These are phyloP conservation scores for Verticillium albo-atrum DNA, from an alignment of 2,329 filamentous ascomycete species.

Conservation along the genomic window DNA sequence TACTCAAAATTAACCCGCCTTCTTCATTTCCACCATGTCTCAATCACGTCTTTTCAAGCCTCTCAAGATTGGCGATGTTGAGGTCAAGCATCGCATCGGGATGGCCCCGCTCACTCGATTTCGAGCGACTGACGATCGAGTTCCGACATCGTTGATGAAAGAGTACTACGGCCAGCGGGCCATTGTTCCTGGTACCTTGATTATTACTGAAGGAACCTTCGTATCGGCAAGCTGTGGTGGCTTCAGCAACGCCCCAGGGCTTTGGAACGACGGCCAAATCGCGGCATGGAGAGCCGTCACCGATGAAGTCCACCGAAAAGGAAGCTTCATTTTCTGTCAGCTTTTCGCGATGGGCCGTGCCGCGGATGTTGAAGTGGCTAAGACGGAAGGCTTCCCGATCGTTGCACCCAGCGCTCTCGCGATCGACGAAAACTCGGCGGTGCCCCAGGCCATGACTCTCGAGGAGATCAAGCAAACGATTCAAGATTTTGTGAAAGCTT, in stretches of 20 bases:
- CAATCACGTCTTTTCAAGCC: slow-evolving; percentile 13
- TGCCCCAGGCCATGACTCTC: slow-evolving; percentile 58
- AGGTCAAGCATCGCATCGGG: slow-evolving; percentile 17
- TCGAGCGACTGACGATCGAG: slow-evolving; percentile 12
- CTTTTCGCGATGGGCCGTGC: slow-evolving; percentile 57
- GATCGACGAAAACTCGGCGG: slow-evolving; percentile 39
- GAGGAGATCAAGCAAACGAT: slow-evolving; percentile 60
- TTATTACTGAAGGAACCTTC: slow-evolving; percentile 42
- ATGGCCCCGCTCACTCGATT: slow-evolving; percentile 17
- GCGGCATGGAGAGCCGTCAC: slow-evolving; percentile 18
- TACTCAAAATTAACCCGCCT: not conserved
- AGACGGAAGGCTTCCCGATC: slow-evolving; percentile 19
- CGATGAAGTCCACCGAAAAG: slow-evolving; percentile 17
- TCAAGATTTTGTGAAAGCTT: slow-evolving; percentile 46
- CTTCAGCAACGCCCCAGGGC: slow-evolving; percentile 6
- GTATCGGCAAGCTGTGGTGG: slow-evolving; percentile 25
- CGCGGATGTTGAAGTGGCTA: slow-evolving; percentile 25
- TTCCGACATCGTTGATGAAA: slow-evolving; percentile 12
- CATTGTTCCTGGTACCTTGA: slow-evolving; percentile 31
- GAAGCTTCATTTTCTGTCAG: slow-evolving; percentile 50
- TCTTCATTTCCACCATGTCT: not conserved
- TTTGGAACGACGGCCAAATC: slow-evolving; percentile 16
- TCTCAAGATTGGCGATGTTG: slow-evolving; percentile 13
- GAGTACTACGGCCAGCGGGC: slow-evolving; percentile 42
- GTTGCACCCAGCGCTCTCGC: slow-evolving; percentile 20